A percentile compares a stretch with the other conserved stretches of the same genome.
These are phyloP conservation scores for Pleurotus pulmonarius DNA, from an alignment of 768 basidiomycete genomes.

Conservation along the genomic window DNA sequence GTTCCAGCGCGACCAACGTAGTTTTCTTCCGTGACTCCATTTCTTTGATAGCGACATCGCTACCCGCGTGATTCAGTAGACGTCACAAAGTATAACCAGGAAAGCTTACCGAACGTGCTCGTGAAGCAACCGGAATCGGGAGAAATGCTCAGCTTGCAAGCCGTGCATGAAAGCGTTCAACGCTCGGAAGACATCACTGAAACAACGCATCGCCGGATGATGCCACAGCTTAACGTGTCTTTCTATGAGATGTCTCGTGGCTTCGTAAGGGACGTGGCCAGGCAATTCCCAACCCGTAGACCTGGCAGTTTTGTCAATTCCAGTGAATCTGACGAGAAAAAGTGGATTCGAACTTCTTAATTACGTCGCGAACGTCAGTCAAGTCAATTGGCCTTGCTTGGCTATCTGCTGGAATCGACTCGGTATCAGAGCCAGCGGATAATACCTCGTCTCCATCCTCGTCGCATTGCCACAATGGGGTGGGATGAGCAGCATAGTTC, in stretches of 20 bases:
- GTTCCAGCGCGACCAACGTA: background rate
- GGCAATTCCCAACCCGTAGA: slow-evolving; percentile 36
- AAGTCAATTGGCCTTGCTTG: slow-evolving; percentile 12
- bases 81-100: background rate
- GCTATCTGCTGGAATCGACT: background rate
- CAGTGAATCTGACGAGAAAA: background rate
- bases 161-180: slow-evolving; percentile 13
- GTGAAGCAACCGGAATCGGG: slow-evolving; percentile 24
- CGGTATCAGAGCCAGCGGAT: background rate
- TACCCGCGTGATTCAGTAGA: background rate
- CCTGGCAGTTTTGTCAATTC: slow-evolving; percentile 12
- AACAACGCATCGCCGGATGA: slow-evolving; percentile 23
- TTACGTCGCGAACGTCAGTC: slow-evolving; percentile 23
- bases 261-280: slow-evolving; percentile 30
- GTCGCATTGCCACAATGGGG: background rate
- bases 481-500: background rate
- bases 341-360: slow-evolving; percentile 17
- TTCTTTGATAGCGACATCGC: background rate
- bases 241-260: slow-evolving; percentile 23
- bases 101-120: slow-evolving; percentile 19
- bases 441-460: background rate
- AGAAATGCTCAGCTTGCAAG: slow-evolving; percentile 23
- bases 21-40: background rate
- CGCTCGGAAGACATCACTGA: slow-evolving; percentile 19
- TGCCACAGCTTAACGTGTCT: slow-evolving; percentile 25